Base-by-base conservation (phyloP, 169 alveolate species). In the Babesia ovis region DNA sequence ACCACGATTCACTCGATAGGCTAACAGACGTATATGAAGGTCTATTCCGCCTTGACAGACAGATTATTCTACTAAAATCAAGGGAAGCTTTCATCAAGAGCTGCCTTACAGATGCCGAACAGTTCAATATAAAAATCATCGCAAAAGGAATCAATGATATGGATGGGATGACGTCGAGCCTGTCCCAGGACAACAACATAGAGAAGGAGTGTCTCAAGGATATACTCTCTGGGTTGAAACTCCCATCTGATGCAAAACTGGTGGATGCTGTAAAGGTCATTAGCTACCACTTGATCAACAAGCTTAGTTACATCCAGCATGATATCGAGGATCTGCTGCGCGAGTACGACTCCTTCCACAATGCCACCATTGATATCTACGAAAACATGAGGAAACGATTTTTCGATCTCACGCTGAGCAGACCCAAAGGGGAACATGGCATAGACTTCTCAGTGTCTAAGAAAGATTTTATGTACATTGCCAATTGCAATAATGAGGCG, bases 321-420 rank as follows among this genome's bases (percentile, higher is more conserved):
- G 74, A 64, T 35, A 20, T 64, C 29, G 54, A 64, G 20, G 74
- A 64, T 64, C 8, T 61, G 35, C 74, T 64, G 6, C n/a, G 74
- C 25, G 74, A 64, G n/a, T 64, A 64, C 32, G 74, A 50, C 48
- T 9, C 62, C 20, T 64, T 48, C 51, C 74, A 64, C 51, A 64
- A 43, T 14, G 11, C 74, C 61, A 46, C 74, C 23, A 48, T 50
- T 25, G 62, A 64, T 23, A 54, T 35, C 41, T 64, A 32, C 34
- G 74, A 64, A 39, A 46, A 48, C 51, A 45, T 64, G 62, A 41
- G 74, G 16, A 45, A 39, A 29, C 74, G 74, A 0, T 64, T 64
- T 23, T 64, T 64, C 48, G 51, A 64, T 16, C 74, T 64, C 37
- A 64, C 74, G 34, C 50, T 64, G 50, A 1, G 51, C 12, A 64